Evolutionary conservation across 2,329 filamentous ascomycete species (phyloP).

Genomic region (Gliomastix tumulicola): DNA sequence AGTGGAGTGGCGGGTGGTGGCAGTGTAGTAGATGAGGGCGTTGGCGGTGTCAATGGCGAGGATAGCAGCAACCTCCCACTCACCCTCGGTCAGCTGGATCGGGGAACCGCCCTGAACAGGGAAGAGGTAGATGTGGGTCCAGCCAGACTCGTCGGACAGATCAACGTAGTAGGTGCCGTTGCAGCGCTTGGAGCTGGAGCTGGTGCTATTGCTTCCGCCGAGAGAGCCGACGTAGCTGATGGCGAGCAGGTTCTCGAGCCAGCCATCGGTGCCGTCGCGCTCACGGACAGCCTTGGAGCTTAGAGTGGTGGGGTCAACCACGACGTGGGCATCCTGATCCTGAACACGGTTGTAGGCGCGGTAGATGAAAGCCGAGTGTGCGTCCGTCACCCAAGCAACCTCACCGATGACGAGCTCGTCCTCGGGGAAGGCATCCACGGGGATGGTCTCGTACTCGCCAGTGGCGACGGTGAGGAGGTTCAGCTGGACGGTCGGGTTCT

Average conservation of each 20-base stretch:
- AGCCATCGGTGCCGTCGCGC: constrained; percentile 52
- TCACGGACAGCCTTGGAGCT: constrained; percentile 42
- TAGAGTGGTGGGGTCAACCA: constrained; percentile 44
- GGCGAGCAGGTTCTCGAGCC: constrained; percentile 53
- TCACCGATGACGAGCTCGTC: constrained; percentile 62
- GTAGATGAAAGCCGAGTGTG: constrained; percentile 54
- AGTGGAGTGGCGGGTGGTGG: constrained; percentile 58
- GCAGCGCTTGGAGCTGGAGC: constrained; percentile 12
- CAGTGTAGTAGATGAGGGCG: constrained; percentile 56
- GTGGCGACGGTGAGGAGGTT: constrained; percentile 48
- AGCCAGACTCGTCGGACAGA: constrained; percentile 58
- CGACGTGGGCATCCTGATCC: constrained; percentile 54
- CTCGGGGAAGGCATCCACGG: constrained; percentile 49
- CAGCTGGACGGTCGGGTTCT: constrained; percentile 57
- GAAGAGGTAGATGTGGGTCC: constrained; percentile 63
- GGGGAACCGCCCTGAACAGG: constrained; percentile 42
- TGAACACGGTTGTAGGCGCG: constrained; percentile 64
- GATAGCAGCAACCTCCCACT: constrained; percentile 58
- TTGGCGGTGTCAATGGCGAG: constrained; percentile 50
- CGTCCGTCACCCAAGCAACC: constrained; percentile 58
- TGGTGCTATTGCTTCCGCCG: too few relatives aligned
- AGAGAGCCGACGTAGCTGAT: constrained; percentile 47
- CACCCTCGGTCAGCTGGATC: constrained; percentile 52
- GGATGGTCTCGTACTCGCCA: constrained; percentile 33
- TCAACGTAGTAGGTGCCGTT: constrained; percentile 54